Evolutionary conservation across 331 rosid species (phyloP).

Genomic region (Arachis monticola): DNA sequence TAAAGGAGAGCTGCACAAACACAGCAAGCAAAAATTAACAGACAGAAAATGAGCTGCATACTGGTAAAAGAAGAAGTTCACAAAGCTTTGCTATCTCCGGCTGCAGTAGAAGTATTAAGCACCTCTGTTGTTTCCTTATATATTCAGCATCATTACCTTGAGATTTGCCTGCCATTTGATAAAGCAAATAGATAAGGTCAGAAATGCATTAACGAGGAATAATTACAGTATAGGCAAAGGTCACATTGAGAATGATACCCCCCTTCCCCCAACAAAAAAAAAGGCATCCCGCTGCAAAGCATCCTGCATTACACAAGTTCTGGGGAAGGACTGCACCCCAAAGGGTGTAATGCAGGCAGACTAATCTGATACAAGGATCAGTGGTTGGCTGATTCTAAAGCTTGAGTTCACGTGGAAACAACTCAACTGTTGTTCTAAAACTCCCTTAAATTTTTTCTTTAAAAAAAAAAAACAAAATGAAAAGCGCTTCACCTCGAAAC

Average conservation of each 20-base stretch:
- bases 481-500: too few relatives aligned
- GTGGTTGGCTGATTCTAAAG: too few relatives aligned
- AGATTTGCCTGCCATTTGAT: conserved; percentile 43
- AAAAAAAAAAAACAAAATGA: too few relatives aligned
- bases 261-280: too few relatives aligned
- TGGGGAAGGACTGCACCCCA: too few relatives aligned
- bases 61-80: conserved; percentile 70
- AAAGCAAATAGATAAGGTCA: conserved; percentile 35
- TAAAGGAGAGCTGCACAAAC: conserved; percentile 29
- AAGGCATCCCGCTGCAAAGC: too few relatives aligned
- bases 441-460: too few relatives aligned
- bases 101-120: conserved; percentile 66
- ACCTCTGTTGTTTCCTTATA: conserved; percentile 59
- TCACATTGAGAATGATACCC: neutral
- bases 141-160: conserved; percentile 45
- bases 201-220: conserved; percentile 31
- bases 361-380: too few relatives aligned
- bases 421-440: too few relatives aligned
- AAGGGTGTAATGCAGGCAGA: too few relatives aligned
- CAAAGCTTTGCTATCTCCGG: conserved; percentile 66
- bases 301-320: too few relatives aligned
- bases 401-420: too few relatives aligned
- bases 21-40: conserved; percentile 26
- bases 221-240: conserved; percentile 28
- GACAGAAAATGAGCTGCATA: conserved; percentile 51